Evolutionary conservation across 352 stramenopile genomes (phyloP), one percentile per base, ranked within the genome.

Genomic region (Pythium chondricola): DNA sequence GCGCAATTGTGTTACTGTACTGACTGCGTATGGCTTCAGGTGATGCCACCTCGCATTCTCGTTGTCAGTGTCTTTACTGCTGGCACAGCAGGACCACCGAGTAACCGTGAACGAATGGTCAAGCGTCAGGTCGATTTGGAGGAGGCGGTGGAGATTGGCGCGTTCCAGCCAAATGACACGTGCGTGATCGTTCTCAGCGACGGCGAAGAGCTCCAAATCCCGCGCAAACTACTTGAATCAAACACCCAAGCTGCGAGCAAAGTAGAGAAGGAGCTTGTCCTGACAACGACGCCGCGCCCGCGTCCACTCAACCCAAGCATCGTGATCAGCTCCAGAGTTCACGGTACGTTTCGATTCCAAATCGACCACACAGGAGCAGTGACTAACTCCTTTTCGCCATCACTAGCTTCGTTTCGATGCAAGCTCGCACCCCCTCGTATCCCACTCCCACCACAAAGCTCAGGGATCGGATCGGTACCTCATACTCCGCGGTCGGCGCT

Each of bases 121-220:
- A 82, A 81, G 48, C 74, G 79, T 35, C 71, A 79, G 33, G 63
- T 87, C 9, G 70, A 83, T 22, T 47, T 85, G 25, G 45, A 65
- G 27, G 71, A 54, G 18, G 76, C 85, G 14, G 39, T 90, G 2
- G 52, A 69, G 31, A 33, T 90, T 27, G 79, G 79, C 10, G 25
- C 48, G 4, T 79, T 90, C 24, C 51, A 52, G 16, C 63, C 71
- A 43, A 79, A 78, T 30, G 75, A 90, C 26, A 66, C 67, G 2
- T 90, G 79, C 42, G 58, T 90, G 13, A 45, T 91, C 20, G 58
- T 91, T 22, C 35, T 91, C 36, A 91, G 69, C 48, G 62, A 91
- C 31, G 79, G 79, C 11, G 79, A 91, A 69, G 76, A 88, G 38
- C 56, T 91, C 11, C 63, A 82, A 14, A 72, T 91, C 16, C 58